Evolutionary conservation across 495 filamentous ascomycete species (phyloP).

Genomic region (Talaromyces adpressus): DNA sequence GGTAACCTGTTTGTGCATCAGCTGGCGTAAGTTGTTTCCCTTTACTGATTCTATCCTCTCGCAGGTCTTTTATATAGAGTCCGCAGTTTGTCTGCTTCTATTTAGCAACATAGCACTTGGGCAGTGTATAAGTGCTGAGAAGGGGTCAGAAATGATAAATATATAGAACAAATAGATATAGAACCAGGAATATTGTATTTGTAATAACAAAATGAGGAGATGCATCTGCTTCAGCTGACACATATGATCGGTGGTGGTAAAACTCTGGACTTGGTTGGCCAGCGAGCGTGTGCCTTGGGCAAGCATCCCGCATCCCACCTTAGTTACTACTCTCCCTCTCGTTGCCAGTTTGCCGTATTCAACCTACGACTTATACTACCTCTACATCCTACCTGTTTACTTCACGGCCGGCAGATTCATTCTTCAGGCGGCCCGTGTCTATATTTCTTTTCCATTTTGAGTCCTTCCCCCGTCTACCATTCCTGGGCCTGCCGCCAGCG

Average conservation of each 20-base stretch:
- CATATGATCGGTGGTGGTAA: background rate
- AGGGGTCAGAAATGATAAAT: background rate
- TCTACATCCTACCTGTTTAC: background rate
- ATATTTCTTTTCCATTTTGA: background rate
- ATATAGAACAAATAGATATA: background rate
- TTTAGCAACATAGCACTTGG: background rate
- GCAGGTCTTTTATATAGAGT: background rate
- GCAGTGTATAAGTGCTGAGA: background rate
- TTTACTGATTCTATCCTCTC: background rate
- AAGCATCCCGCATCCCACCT: constrained; percentile 7
- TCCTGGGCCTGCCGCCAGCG: background rate
- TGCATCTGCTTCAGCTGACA: constrained; percentile 1
- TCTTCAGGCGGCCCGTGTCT: background rate
- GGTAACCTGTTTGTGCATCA: background rate
- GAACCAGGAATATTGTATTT: background rate
- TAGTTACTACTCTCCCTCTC: background rate
- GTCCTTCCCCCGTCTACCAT: background rate
- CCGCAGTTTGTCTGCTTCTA: background rate
- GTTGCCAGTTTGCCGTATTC: background rate
- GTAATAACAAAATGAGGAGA: background rate
- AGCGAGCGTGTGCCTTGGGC: background rate
- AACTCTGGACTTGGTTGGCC: background rate
- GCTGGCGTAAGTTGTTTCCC: background rate
- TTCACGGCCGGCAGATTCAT: background rate
- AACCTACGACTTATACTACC: background rate